Percentiles rank a stretch among this genome's conserved stretches.
Conservation (phyloP, 257 asterid genomes). For the Jasminum sambac region DNA sequence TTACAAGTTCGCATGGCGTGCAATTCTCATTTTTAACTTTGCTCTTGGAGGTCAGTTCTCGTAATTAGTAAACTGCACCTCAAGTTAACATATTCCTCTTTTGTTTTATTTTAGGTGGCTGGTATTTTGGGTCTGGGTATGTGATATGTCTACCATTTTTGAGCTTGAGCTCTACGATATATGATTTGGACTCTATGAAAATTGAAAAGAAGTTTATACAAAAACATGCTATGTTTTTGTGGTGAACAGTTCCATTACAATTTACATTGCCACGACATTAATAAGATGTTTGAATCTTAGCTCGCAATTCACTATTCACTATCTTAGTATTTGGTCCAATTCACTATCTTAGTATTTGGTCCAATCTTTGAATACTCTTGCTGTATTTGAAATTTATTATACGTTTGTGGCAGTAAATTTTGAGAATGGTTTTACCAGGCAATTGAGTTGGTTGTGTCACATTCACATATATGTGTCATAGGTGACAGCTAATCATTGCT, state of each 20-base stretch:
- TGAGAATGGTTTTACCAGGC: not conserved
- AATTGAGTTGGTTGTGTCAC: not conserved
- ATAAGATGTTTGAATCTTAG: not conserved
- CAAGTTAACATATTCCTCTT: not conserved
- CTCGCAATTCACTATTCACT: not conserved
- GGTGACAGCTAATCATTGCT: not conserved
- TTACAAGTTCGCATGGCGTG: slow-evolving; percentile 61
- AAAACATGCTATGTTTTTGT: not conserved
- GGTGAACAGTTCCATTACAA: not conserved
- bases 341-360: not conserved
- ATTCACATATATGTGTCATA: not conserved
- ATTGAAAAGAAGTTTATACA: not conserved
- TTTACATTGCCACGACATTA: not conserved
- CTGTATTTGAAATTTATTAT: too few relatives aligned
- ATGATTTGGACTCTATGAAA: not conserved
- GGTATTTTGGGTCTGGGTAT: too few relatives aligned
- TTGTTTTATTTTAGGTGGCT: not conserved
- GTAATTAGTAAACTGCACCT: not conserved
- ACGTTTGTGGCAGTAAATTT: not conserved
- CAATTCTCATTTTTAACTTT: slow-evolving; percentile 57
- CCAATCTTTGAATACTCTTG: not conserved
- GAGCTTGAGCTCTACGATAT: not conserved
- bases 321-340: not conserved
- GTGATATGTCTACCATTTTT: too few relatives aligned
- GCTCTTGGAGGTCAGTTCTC: slow-evolving; percentile 59